Conservation (phyloP, 371 early-diverging fungal genomes). For the Pancytospora philotis region DNA sequence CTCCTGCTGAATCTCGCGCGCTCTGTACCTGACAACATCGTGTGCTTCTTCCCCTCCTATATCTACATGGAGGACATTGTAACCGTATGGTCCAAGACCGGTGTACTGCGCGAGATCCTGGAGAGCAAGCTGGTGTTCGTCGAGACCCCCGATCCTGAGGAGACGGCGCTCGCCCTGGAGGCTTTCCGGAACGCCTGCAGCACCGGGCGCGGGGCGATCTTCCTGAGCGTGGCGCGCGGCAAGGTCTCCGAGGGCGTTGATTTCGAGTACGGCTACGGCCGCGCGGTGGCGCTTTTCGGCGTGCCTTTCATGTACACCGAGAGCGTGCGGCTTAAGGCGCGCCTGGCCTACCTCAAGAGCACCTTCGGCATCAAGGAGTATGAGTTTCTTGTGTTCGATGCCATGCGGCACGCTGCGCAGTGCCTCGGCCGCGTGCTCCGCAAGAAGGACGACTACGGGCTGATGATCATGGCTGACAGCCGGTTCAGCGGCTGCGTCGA, state of each 20-base stretch:
- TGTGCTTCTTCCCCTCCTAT: slow-evolving; percentile 95
- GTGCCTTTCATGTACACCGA: slow-evolving; percentile 91
- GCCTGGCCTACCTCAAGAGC: slow-evolving; percentile 82
- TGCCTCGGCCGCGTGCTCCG: slow-evolving; percentile 87
- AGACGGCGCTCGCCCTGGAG: slow-evolving; percentile 81
- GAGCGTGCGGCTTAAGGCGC: slow-evolving; percentile 72
- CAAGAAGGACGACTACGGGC: slow-evolving; percentile 93
- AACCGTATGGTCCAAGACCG: slow-evolving; percentile 87
- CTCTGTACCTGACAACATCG: slow-evolving; percentile 90
- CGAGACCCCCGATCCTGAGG: slow-evolving; percentile 95
- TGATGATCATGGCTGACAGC: slow-evolving; percentile 97
- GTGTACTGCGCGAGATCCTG: slow-evolving; percentile 65
- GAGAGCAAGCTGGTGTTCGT: slow-evolving; percentile 92
- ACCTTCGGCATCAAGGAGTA: slow-evolving; percentile 83
- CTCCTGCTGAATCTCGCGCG: slow-evolving; percentile 83
- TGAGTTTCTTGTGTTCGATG: slow-evolving; percentile 96
- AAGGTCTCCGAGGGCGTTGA: slow-evolving; percentile 98
- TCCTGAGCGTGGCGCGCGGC: slow-evolving; percentile 96
- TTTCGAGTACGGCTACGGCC: slow-evolving; percentile 95
- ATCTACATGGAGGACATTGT: slow-evolving; percentile 96
- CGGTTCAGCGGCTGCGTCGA: slow-evolving; percentile 86
- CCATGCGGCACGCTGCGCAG: slow-evolving; percentile 96
- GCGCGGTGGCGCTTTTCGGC: slow-evolving; percentile 84
- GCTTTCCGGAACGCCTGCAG: slow-evolving; percentile 89
- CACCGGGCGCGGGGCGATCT: slow-evolving; percentile 90